Evolutionary conservation across 305 asterid genomes (phyloP).

Genomic region (Rubia tinctorum): DNA sequence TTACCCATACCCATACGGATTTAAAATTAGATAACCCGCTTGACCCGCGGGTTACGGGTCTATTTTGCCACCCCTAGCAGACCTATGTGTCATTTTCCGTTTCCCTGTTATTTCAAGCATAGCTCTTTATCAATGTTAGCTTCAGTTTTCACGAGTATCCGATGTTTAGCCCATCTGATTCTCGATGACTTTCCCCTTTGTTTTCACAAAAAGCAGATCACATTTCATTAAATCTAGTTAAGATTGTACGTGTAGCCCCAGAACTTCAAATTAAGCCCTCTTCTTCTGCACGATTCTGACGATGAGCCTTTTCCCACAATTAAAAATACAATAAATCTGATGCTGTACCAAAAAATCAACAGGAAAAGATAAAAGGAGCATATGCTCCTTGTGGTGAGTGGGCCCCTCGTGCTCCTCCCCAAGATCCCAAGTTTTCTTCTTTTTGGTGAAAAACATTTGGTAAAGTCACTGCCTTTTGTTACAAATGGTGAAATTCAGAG

Average conservation of each 20-base stretch:
- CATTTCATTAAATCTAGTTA: background rate
- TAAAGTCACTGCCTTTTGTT: constrained; percentile 7
- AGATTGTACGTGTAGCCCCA: background rate
- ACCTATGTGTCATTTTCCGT: background rate
- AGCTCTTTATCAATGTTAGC: background rate
- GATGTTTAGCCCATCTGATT: background rate
- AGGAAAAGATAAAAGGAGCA: background rate
- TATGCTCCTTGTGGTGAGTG: background rate
- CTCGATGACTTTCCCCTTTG: background rate
- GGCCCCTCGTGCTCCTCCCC: background rate
- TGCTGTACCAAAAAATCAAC: background rate
- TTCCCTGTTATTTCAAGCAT: background rate
- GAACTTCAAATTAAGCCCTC: background rate
- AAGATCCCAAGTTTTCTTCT: constrained; percentile 12
- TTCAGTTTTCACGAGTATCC: background rate
- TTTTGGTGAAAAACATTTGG: constrained; percentile 1
- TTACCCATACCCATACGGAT: no score
- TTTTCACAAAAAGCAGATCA: background rate
- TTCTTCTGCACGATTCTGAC: background rate
- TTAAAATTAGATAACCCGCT: no score
- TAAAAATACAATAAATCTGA: background rate
- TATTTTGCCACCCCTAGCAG: no score
- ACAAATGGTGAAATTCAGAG: constrained; percentile 18
- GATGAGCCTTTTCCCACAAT: background rate
- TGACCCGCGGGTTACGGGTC: no score